Percentiles rank a stretch among this genome's conserved stretches.
Conservation (phyloP, 306 rosid genomes). For the Ochetophila trinervis region DNA sequence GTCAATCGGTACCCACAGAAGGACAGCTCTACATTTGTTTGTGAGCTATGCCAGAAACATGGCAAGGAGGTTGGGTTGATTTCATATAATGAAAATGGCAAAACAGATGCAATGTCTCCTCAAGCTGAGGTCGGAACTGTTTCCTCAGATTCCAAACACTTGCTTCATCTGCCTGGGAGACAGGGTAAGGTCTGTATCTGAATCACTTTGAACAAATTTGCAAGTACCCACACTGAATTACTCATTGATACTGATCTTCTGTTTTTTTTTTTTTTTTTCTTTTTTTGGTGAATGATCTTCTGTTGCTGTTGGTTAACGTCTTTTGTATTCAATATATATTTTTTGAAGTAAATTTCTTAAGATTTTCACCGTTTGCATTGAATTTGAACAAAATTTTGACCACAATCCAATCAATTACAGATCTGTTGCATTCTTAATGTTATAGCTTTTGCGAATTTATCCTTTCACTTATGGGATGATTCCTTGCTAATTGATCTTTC, state of each 20-base stretch:
- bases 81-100: slow-evolving; percentile 36
- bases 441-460: neutral
- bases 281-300: too few relatives aligned
- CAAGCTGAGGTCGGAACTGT: slow-evolving; percentile 30
- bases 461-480: too few relatives aligned
- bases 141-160: slow-evolving; percentile 32
- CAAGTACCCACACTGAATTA: neutral
- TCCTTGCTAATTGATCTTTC: too few relatives aligned
- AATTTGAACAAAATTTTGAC: neutral
- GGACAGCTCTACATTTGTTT: slow-evolving; percentile 45
- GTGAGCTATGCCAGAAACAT: slow-evolving; percentile 85
- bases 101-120: slow-evolving; percentile 27
- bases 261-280: too few relatives aligned
- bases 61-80: slow-evolving; percentile 41
- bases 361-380: neutral
- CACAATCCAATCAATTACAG: too few relatives aligned
- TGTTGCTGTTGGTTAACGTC: neutral
- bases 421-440: neutral
- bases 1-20: slow-evolving; percentile 36
- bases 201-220: slow-evolving; percentile 15
- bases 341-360: neutral
- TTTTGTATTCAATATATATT: neutral
- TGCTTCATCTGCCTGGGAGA: slow-evolving; percentile 38
- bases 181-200: slow-evolving; percentile 79
- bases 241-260: neutral